Percentiles rank a stretch among this genome's conserved stretches.
Evolutionary conservation across 1,284 basidiomycete genomes (phyloP).

Genomic region (Malassezia psittaci): DNA sequence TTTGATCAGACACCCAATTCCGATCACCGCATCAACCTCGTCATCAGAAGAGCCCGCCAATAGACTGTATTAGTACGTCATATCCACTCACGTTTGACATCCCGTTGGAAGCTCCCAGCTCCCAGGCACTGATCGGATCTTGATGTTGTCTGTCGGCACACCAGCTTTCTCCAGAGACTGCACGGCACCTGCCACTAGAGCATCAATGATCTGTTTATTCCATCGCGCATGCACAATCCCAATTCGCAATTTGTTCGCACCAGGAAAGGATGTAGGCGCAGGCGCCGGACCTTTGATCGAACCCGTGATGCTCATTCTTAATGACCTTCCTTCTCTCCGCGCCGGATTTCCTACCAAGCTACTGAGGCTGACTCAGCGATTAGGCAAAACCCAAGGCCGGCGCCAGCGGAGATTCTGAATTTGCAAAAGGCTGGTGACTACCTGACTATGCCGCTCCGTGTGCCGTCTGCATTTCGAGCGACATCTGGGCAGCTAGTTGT

Average conservation of each 20-base stretch:
- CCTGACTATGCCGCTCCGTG: neutral
- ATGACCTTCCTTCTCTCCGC: neutral
- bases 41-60: too few relatives aligned
- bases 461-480: neutral
- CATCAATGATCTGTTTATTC: slow-evolving; percentile 76
- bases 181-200: slow-evolving; percentile 67
- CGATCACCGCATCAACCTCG: slow-evolving; percentile 69
- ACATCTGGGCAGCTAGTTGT: neutral
- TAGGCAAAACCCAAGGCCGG: neutral
- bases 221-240: slow-evolving; percentile 53
- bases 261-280: slow-evolving; percentile 39
- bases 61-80: too few relatives aligned
- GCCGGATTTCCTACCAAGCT: neutral
- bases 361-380: slow-evolving; percentile 1
- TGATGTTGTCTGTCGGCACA: slow-evolving; percentile 79
- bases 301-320: neutral
- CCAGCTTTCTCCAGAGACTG: slow-evolving; percentile 69
- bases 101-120: slow-evolving; percentile 44
- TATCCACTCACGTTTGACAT: slow-evolving; percentile 17
- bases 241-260: slow-evolving; percentile 34
- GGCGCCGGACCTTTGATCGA: slow-evolving; percentile 42
- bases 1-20: slow-evolving; percentile 95
- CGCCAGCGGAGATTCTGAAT: neutral
- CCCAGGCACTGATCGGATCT: slow-evolving; percentile 82
- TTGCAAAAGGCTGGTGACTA: neutral